Evolutionary conservation across 495 filamentous ascomycete genomes (phyloP), one percentile per base, ranked within the genome.

Genomic region (Cercophora samala): DNA sequence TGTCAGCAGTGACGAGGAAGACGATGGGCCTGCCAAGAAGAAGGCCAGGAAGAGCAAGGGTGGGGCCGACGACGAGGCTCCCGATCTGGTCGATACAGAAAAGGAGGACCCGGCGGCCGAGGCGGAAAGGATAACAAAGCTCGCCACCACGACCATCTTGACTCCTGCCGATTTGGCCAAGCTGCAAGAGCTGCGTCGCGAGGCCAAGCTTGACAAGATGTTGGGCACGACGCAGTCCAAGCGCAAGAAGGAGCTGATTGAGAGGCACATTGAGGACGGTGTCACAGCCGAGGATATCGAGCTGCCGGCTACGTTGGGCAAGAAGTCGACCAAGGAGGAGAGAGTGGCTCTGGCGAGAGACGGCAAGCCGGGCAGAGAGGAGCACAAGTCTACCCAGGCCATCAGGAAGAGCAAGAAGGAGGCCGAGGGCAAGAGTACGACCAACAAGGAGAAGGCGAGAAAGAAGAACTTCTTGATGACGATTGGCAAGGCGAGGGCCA

Each of bases 381-480:
- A 93, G 70, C 90, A 93, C 79, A 92, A 92, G 83, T 89, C 87
- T 66, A 92, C 90, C 66, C 87, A 90, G 64, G 92, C 92, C 9
- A 87, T 87, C 73, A 84, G 90, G 60, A 91, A 93, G 80, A 85
- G 92, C 76, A 90, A 91, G 78, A 96, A 96, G 84, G 86, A 88
- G 70, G 85, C 87, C 18, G 86, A 93, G 80, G 91, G 93, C 66
- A 97, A 98, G 85, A 94, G 90, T 77, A 91, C 91, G 4, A 99
- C 95, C 71, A 99, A 99, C 80, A 91, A 91, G 84, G 96, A 99
- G 84, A 99, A 99, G 85, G 88, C 90, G 26, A 82, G 94, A 62
- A 90, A 88, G 83, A 98, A 99, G 88, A 98, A 98, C 76, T 96
- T 98, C 78, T 75, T 98, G 72, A 99, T 99, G 96, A 97, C 93